These are phyloP conservation scores for Seminavis robusta DNA, from an alignment of 108 stramenopile genomes.

Conservation along the genomic window DNA sequence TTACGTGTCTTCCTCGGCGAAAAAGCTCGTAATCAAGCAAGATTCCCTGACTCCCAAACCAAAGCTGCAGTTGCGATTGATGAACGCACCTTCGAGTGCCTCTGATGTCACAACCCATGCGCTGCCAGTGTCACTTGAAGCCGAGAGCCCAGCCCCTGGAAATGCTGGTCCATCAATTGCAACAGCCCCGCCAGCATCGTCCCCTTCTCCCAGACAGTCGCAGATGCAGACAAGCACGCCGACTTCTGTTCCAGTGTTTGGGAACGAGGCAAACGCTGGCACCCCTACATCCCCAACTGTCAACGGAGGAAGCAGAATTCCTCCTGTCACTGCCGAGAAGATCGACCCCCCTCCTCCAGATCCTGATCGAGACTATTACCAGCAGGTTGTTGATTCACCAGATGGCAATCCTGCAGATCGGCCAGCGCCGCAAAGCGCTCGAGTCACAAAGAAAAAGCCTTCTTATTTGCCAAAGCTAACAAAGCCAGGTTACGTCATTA, in stretches of 20 bases:
- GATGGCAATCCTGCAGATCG: neutral
- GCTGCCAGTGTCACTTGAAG: too few relatives aligned
- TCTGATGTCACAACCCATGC: too few relatives aligned
- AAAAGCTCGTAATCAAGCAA: slow-evolving; percentile 51
- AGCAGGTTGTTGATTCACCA: slow-evolving; percentile 44
- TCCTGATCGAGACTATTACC: slow-evolving; percentile 59
- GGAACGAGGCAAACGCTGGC: neutral
- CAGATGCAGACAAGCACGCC: neutral
- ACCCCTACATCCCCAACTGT: neutral
- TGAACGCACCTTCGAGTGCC: too few relatives aligned
- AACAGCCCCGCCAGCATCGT: neutral
- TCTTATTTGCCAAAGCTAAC: slow-evolving; percentile 66
- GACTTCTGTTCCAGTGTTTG: neutral
- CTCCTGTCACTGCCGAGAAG: neutral
- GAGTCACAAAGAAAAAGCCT: neutral
- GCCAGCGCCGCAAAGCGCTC: neutral
- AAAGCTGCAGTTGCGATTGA: too few relatives aligned
- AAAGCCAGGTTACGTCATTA: slow-evolving; percentile 77
- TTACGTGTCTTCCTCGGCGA: slow-evolving; percentile 49
- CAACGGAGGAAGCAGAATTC: slow-evolving; percentile 6
- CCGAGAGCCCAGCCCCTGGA: too few relatives aligned
- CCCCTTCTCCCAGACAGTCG: neutral
- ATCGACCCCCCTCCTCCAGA: slow-evolving; percentile 2
- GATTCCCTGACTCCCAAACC: slow-evolving; percentile 56
- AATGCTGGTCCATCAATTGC: neutral